A percentile compares a stretch with the other conserved stretches of the same genome.
Evolutionary conservation across 257 asterid species (phyloP).

Genomic region (Ehretia macrophylla): DNA sequence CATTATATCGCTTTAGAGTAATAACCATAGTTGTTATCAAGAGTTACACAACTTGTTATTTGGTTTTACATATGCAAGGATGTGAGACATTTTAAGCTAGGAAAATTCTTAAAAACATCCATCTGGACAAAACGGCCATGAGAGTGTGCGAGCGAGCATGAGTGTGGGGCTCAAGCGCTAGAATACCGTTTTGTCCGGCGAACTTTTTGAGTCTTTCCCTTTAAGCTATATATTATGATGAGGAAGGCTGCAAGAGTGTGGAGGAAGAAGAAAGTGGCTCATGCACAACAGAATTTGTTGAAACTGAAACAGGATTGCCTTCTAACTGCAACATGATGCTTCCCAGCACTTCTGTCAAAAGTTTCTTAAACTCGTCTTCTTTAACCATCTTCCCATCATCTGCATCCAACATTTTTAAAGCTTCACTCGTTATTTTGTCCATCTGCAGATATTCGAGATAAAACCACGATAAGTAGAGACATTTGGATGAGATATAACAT

Average conservation of each 20-base stretch:
- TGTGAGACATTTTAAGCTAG: too few relatives aligned
- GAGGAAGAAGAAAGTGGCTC: constrained; percentile 72
- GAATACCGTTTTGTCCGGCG: too few relatives aligned
- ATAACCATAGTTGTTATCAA: too few relatives aligned
- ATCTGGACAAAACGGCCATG: too few relatives aligned
- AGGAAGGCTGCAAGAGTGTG: constrained; percentile 55
- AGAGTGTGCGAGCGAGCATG: too few relatives aligned
- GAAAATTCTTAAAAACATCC: too few relatives aligned
- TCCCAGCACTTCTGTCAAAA: constrained; percentile 62
- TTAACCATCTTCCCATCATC: constrained; percentile 62
- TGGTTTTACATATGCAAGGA: too few relatives aligned
- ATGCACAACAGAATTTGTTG: constrained; percentile 74
- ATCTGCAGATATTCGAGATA: constrained; percentile 36
- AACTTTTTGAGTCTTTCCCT: too few relatives aligned
- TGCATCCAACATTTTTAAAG: constrained; percentile 52
- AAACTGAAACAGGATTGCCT: constrained; percentile 74
- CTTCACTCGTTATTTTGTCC: constrained; percentile 54
- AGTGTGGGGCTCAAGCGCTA: too few relatives aligned
- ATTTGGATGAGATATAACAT: too few relatives aligned
- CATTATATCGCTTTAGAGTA: too few relatives aligned
- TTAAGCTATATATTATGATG: constrained; percentile 13
- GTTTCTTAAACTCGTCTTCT: constrained; percentile 88
- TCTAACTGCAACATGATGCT: constrained; percentile 76
- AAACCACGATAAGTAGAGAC: neutral
- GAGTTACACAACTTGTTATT: too few relatives aligned